Base-by-base conservation (phyloP, 2,329 filamentous ascomycete species). In the Trichoderma sp. region DNA sequence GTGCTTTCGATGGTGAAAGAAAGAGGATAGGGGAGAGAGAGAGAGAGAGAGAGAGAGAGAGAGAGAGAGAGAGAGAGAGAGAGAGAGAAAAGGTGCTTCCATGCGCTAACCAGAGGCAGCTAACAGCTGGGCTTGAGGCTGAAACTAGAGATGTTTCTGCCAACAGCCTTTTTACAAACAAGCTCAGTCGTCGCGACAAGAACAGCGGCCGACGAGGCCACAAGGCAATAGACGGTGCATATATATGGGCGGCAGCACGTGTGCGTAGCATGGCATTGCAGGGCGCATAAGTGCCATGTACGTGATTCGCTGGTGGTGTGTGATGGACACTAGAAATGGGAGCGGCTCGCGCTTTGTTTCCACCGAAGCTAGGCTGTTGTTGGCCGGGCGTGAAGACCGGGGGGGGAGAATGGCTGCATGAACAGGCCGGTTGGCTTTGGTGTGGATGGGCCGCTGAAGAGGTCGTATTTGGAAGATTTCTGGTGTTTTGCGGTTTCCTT, bases 241-340 rank as follows among this genome's bases (percentile, higher is more conserved):
- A 65, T 49, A 64, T 16, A 64, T 54, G 66, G 39, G 39, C 39
- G 39, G 59, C 69, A 66, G 70, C 71, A 72, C 71, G 71, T 72
- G 70, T 72, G 69, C 67, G 65, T 70, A 61, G 71, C 70, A 71
- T 71, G 24, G 69, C 69, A 69, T 71, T 59, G 66, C 68, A 70
- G 59, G 72, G 58, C 56, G 67, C 64, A 70, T 69, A 72, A 68
- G 66, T 68, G 68, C 60, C 13, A 68, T 68, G 65, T 70, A 55
- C 66, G 55, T 70, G 70, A 63, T 59, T 67, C 32, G 39, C 37
- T 52, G 64, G 39, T 59, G n/a, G 55, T 59, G 30, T 58, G 65
- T 55, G 56, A 56, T 68, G 26, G 37, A 8, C 37, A 59, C 56
- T 56, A 61, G 30, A 37, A 28, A n/a, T 34, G 26, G 14, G 46